These are phyloP conservation scores for Suhomyces anneliseae DNA, from an alignment of 1,139 yeast species.

Conservation along the genomic window DNA sequence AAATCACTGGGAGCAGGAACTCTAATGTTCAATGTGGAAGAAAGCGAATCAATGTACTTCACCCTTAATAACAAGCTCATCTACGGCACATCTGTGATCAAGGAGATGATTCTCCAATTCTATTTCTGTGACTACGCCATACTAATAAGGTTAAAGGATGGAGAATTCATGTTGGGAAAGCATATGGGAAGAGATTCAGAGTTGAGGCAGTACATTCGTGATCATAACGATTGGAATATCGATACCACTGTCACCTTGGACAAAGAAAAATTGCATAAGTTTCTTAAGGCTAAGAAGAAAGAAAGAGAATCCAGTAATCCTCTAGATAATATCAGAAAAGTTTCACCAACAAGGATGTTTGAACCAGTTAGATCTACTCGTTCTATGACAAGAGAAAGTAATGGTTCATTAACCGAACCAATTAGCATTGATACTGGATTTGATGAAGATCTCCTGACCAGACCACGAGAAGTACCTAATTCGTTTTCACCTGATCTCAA, in stretches of 20 bases:
- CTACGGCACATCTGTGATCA: conserved; percentile 7
- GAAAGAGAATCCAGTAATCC: conserved; percentile 1
- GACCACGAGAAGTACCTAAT: conserved; percentile 13
- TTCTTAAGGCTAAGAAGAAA: conserved; percentile 2
- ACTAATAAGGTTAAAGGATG: conserved; percentile 9
- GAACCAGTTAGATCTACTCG: conserved; percentile 2
- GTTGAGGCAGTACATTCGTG: conserved; percentile 9
- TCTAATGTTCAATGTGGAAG: conserved; percentile 6
- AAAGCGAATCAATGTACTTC: conserved; percentile 10
- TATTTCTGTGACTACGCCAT: conserved; percentile 12
- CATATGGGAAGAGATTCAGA: conserved; percentile 11
- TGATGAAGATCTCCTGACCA: conserved; percentile 3
- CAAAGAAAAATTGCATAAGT: conserved; percentile 4
- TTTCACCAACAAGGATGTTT: conserved; percentile 6
- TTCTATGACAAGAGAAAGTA: conserved; percentile 2
- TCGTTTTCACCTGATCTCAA: conserved; percentile 53
- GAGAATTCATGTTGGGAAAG: conserved; percentile 11
- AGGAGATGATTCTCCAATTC: conserved; percentile 9
- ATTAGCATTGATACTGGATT: conserved; percentile 4
- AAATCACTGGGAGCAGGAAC: conserved; percentile 2
- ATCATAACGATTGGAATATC: conserved; percentile 10
- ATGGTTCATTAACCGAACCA: conserved; percentile 5
- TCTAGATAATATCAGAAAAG: conserved; percentile 1
- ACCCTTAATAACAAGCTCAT: conserved; percentile 6
- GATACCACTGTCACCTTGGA: conserved; percentile 6